Evolutionary conservation across 169 alveolate species (phyloP).

Genomic region (Neospora caninum): DNA sequence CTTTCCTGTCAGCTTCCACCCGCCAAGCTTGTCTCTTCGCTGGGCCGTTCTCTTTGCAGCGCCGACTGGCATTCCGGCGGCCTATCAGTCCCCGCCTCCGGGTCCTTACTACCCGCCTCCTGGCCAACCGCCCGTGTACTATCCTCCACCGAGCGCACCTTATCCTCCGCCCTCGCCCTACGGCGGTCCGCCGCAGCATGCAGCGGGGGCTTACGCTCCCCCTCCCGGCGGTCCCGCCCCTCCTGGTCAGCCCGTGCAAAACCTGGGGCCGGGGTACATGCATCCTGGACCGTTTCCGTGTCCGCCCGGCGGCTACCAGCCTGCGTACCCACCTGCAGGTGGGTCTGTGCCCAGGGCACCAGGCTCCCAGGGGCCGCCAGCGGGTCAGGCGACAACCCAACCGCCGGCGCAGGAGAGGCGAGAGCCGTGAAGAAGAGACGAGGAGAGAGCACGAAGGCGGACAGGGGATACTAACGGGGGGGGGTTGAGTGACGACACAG

Average conservation of each 20-base stretch:
- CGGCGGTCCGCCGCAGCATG: background rate
- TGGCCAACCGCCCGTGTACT: background rate
- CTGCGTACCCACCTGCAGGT: background rate
- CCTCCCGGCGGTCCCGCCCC: background rate
- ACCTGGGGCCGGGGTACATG: background rate
- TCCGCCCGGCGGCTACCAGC: background rate
- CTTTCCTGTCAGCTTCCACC: no score
- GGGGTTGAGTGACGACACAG: no score
- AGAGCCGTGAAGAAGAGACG: no score
- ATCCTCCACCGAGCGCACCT: slow-evolving; percentile 7
- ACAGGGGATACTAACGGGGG: no score
- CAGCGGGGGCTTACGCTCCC: background rate
- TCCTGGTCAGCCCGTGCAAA: background rate
- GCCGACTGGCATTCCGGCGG: slow-evolving; percentile 27
- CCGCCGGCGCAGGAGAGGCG: background rate
- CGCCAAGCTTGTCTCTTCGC: no score
- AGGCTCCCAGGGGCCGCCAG: no score
- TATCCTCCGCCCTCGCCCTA: background rate
- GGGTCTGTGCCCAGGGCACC: background rate
- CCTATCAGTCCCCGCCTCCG: slow-evolving; percentile 23
- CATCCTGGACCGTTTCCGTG: background rate
- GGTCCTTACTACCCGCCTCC: background rate
- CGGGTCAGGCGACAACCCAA: no score
- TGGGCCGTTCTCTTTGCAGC: background rate
- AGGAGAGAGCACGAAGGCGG: no score